Conservation (phyloP, 208 protist species). For the Crithidia expoeki region DNA sequence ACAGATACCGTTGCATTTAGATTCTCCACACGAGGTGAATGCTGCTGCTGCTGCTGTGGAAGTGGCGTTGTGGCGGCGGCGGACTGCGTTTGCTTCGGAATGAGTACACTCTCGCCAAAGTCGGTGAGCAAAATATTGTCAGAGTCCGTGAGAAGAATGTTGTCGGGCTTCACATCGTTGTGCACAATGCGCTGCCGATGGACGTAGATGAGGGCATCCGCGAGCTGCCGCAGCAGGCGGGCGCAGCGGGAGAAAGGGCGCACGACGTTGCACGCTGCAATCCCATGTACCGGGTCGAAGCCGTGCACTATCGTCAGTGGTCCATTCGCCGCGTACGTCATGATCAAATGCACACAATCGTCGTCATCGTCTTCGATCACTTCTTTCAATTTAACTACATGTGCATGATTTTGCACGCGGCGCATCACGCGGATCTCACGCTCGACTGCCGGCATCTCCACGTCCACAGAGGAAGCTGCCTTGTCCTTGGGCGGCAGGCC, state of each 20-base stretch:
- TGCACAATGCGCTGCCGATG: slow-evolving; percentile 80
- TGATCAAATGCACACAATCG: slow-evolving; percentile 78
- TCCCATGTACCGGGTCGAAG: slow-evolving; percentile 29
- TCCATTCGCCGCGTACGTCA: slow-evolving; percentile 53
- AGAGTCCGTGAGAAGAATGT: slow-evolving; percentile 76
- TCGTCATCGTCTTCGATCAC: slow-evolving; percentile 95
- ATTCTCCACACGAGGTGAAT: slow-evolving; percentile 5
- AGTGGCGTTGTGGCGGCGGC: not conserved
- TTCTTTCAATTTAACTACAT: slow-evolving; percentile 92
- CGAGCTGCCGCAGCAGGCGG: slow-evolving; percentile 53
- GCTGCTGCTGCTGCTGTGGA: too few species aligned
- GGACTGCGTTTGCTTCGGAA: slow-evolving; percentile 17
- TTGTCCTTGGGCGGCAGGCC: not conserved
- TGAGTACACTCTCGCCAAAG: slow-evolving; percentile 75
- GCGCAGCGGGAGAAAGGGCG: slow-evolving; percentile 42
- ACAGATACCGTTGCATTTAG: slow-evolving; percentile 20
- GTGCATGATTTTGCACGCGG: slow-evolving; percentile 85
- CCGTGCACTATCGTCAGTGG: slow-evolving; percentile 35
- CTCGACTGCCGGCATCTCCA: slow-evolving; percentile 57
- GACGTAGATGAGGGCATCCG: slow-evolving; percentile 71
- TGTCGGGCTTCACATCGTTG: slow-evolving; percentile 89
- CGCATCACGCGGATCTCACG: slow-evolving; percentile 95
- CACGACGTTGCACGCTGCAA: slow-evolving; percentile 36
- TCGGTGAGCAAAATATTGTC: slow-evolving; percentile 81
- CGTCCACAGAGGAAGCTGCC: not conserved